These are phyloP conservation scores for Cladosporium sp. DNA, from an alignment of 2,329 filamentous ascomycete genomes.

Conservation along the genomic window DNA sequence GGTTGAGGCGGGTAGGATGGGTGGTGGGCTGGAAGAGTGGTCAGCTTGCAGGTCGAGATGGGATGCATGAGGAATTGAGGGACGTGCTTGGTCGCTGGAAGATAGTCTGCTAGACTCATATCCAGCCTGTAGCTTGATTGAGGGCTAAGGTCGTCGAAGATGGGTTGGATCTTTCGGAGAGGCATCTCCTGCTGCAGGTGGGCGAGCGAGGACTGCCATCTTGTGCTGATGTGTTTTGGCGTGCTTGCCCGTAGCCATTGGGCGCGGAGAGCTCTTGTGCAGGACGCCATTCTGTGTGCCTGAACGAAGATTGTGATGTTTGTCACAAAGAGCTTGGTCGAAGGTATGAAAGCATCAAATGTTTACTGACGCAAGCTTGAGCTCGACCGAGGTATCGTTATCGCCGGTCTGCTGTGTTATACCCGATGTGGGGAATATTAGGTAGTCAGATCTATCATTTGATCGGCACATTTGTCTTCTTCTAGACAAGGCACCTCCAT, in stretches of 20 bases:
- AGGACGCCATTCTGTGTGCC: slow-evolving; percentile 14
- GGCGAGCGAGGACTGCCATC: slow-evolving; percentile 34
- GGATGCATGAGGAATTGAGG: slow-evolving; percentile 10
- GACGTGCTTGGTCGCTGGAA: slow-evolving; percentile 35
- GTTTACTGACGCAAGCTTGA: not conserved
- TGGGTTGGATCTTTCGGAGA: slow-evolving; percentile 44
- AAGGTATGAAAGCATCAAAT: not conserved
- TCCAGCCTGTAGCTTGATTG: slow-evolving; percentile 63
- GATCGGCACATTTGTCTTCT: too few species aligned
- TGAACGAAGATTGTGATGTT: not conserved
- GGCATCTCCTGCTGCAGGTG: slow-evolving; percentile 43
- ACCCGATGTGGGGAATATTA: not conserved
- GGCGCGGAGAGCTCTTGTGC: slow-evolving; percentile 17
- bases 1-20: slow-evolving; percentile 30
- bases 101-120: slow-evolving; percentile 55
- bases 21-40: slow-evolving; percentile 21
- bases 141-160: slow-evolving; percentile 56
- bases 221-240: slow-evolving; percentile 9
- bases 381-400: not conserved
- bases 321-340: not conserved
- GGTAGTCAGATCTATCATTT: too few species aligned
- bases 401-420: not conserved
- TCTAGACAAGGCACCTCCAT: too few species aligned
- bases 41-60: slow-evolving; percentile 18
- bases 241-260: slow-evolving; percentile 18